phyloP scores from a whole-genome alignment of 78 protist species.

The Polysphondylium violaceum region DNA sequence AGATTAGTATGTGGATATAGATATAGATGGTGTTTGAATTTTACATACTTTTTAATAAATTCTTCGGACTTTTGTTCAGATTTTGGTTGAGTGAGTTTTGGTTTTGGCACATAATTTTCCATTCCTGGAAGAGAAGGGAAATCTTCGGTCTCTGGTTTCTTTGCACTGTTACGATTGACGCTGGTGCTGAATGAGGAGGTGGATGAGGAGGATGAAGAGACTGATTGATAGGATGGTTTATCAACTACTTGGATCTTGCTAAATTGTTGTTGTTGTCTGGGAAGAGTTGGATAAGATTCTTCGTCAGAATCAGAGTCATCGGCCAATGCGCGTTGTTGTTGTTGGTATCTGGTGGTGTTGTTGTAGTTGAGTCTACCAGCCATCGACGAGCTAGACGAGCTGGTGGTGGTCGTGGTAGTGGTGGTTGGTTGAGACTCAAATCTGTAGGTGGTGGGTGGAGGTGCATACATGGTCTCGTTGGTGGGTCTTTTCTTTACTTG shows the following conservation, averaged over 20 bases:
- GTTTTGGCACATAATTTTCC: conserved; percentile 24
- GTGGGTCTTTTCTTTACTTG: conserved; percentile 43
- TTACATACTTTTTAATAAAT: background rate
- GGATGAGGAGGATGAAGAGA: background rate
- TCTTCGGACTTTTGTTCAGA: background rate
- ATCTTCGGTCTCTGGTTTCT: conserved; percentile 24
- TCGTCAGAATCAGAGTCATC: conserved; percentile 33
- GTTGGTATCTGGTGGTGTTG: conserved; percentile 19
- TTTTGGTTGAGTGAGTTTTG: conserved; percentile 14
- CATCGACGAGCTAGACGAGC: background rate
- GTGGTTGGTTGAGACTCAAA: no score
- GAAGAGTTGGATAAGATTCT: conserved; percentile 23
- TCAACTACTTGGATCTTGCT: conserved; percentile 20
- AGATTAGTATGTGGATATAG: background rate
- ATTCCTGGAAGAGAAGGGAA: conserved; percentile 65
- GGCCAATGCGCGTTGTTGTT: background rate
- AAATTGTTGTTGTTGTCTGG: background rate
- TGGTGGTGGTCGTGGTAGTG: background rate
- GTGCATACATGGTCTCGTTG: background rate
- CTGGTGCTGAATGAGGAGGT: background rate
- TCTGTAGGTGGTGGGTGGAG: background rate
- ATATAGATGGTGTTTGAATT: background rate
- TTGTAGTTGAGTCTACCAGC: conserved; percentile 24
- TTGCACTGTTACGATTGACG: background rate
- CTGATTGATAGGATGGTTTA: background rate